Percentiles rank a stretch among this genome's conserved stretches.
These are phyloP conservation scores for Pilasporangium apinafurcum DNA, from an alignment of 352 stramenopile species.

Conservation along the genomic window DNA sequence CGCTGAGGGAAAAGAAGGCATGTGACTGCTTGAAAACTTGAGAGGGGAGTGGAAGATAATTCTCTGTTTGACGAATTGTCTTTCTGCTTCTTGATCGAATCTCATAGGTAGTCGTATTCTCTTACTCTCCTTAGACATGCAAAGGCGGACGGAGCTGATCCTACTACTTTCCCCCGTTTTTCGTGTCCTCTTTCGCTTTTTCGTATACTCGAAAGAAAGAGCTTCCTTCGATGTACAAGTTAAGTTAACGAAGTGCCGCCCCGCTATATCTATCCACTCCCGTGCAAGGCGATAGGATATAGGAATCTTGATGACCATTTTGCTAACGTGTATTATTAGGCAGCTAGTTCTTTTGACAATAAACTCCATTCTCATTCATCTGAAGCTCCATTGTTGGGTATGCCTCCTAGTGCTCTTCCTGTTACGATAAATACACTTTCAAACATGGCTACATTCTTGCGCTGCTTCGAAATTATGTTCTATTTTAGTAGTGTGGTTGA, in stretches of 20 bases:
- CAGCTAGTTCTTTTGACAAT: conserved; percentile 66
- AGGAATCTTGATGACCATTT: conserved; percentile 48
- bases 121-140: no score
- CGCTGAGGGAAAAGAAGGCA: conserved; percentile 12
- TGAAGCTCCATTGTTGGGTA: no score
- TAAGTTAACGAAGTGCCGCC: conserved; percentile 45
- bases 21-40: no score
- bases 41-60: no score
- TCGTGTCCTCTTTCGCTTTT: conserved; percentile 18
- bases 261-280: conserved; percentile 29
- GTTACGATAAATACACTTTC: no score
- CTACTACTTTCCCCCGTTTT: conserved; percentile 19
- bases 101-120: no score
- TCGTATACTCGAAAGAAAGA: conserved; percentile 66
- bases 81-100: no score
- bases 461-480: no score
- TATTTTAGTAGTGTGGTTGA: no score
- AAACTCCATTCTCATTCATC: conserved; percentile 18
- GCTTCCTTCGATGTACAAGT: conserved; percentile 75
- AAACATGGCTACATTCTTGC: no score
- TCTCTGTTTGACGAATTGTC: no score
- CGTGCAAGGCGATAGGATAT: conserved; percentile 31
- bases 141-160: conserved; percentile 17
- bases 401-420: no score
- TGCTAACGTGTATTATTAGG: conserved; percentile 72